Evolutionary conservation across 306 rosid genomes (phyloP).

Genomic region (Cucurbita pepo): DNA sequence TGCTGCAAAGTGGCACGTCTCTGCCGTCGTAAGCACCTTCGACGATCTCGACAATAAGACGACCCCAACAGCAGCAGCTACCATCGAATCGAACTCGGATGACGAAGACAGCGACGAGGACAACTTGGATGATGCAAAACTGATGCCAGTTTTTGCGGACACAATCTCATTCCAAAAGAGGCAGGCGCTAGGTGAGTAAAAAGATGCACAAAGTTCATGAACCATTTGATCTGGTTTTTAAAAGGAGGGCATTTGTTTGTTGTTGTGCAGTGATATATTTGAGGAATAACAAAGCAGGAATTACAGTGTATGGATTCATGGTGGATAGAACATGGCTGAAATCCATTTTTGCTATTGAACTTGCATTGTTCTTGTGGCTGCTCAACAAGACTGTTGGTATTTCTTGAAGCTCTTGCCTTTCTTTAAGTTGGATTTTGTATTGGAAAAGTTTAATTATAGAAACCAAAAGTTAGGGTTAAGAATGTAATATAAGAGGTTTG

Average conservation of each 20-base stretch:
- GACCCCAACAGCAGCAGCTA: conserved; percentile 15
- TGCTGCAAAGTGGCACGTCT: conserved; percentile 81
- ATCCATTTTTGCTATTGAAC: conserved; percentile 66
- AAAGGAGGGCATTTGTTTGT: neutral
- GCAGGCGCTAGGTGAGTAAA: conserved; percentile 61
- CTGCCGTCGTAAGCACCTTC: conserved; percentile 58
- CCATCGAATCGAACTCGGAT: conserved; percentile 18
- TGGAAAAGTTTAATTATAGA: neutral
- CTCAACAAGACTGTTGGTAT: conserved; percentile 71
- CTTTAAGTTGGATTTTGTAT: neutral
- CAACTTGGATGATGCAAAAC: conserved; percentile 49
- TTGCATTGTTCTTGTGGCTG: conserved; percentile 74
- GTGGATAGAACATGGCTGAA: conserved; percentile 86
- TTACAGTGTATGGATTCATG: conserved; percentile 67
- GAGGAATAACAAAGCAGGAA: conserved; percentile 78
- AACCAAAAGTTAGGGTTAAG: neutral
- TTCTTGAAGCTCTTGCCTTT: conserved; percentile 2
- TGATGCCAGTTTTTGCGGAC: conserved; percentile 43
- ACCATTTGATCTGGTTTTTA: neutral
- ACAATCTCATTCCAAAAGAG: conserved; percentile 82
- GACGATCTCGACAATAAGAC: conserved; percentile 47
- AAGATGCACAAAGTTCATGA: neutral
- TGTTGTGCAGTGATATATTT: conserved; percentile 57
- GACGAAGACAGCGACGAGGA: conserved; percentile 59
- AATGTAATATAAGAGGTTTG: neutral